Evolutionary conservation across 2,329 filamentous ascomycete genomes (phyloP), one percentile per base, ranked within the genome.

Genomic region (Pseudopithomyces chartarum): DNA sequence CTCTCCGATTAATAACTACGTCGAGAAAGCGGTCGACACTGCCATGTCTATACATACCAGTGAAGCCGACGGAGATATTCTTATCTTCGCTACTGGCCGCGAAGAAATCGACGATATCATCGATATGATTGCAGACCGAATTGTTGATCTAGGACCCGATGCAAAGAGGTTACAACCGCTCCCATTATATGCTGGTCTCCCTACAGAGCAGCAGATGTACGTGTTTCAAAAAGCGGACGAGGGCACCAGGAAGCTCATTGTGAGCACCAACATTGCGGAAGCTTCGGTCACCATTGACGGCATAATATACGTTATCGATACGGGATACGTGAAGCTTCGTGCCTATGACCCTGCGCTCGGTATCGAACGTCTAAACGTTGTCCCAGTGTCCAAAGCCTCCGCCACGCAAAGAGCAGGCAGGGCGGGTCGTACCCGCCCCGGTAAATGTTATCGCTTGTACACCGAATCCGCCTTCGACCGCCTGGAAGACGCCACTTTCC

Each of bases 241-340:
- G 58, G 89, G 93, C 57, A 93, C 88, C 1, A 85, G 95, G 40
- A 98, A 98, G 72, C 90, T 97, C 38, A 90, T 99, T 34, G 88
- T 97, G 63, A 90, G 91, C 3, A 98, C 95, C 56, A 98, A 98
- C 72, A 97, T 98, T 62, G 92, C 95, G 12, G 95, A 99, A 79
- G 94, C 95, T 4, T 97, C 92, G 1, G 90, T 99, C 42, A 98
- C 95, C 90, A 15, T 98, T 54, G 89, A 95, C 52, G 92, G 92
- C 2, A 93, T 98, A 58, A 88, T 92, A 53, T 96, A 91, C 69
- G 94, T 99, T 6, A 80, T 98, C 48, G 95, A 99, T 74, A 88
- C 86, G 52, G 95, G 95, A 1, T 97, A 91, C 70, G 92, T 96
- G 63, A 98, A 98, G 74, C 81, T 97, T 19, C 87, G 92, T 38